Evolutionary conservation across 768 basidiomycete species (phyloP), one percentile per base, ranked within the genome.

Genomic region (Mycena crocata): DNA sequence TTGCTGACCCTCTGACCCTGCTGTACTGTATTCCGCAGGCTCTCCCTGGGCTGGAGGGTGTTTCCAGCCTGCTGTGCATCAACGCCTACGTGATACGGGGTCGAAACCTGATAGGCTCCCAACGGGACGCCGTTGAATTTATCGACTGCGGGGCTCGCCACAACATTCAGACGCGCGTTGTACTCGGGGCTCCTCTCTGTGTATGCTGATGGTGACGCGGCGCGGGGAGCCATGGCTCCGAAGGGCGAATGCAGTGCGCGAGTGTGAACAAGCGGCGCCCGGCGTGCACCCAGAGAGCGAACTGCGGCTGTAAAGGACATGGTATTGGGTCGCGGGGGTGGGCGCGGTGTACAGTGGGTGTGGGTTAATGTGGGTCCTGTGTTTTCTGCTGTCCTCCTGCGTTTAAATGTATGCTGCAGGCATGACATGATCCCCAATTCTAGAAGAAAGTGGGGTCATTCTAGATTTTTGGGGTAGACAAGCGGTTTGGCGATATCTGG

Each of bases 111-210:
- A 26, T 49, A 70, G 28, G 69, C 69, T 14, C 69, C 69, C 37
- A 70, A 24, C 12, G 69, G 69, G 37, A 70, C 57, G 39, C 65
- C 69, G 42, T 60, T 58, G 68, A 70, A 70, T 57, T 50, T 55
- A 19, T 57, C 59, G 32, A 31, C n/a, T 4, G 62, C 31, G 0
- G 62, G 44, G 62, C 40, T 64, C 31, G 69, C 64, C 51, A 70
- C 62, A 58, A 70, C 54, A 48, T 70, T 62, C 17, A 70, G 6
- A 30, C 61, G 65, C 42, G 28, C 7, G 31, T 5, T 12, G 45
- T 37, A 31, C 24, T 62, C 66, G 26, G 14, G 7, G 13, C 4
- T n/a, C 4, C 21, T 34, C 3, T 48, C 30, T 31, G 42, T 42
- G 31, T 28, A 17, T n/a, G 44, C 30, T 40, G 52, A 34, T 3